Evolutionary conservation across 495 filamentous ascomycete genomes (phyloP).

Genomic region (Penicillium antarcticum): DNA sequence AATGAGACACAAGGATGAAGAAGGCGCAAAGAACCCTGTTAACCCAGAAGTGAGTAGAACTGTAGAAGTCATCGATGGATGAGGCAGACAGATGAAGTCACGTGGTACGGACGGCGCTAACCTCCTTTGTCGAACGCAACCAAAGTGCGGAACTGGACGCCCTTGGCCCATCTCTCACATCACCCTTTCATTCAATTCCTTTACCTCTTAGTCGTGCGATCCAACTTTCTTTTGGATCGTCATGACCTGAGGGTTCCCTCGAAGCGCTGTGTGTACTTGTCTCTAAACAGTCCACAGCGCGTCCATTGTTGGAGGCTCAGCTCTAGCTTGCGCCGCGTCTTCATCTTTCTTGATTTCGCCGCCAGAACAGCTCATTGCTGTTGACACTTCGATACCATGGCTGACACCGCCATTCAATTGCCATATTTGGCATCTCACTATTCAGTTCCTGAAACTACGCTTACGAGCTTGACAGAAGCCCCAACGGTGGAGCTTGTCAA

Average conservation of each 20-base stretch:
- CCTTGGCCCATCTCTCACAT: slow-evolving; percentile 12
- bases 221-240: slow-evolving; percentile 9
- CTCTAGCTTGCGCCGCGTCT: slow-evolving; percentile 4
- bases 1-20: too few species aligned
- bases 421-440: slow-evolving; percentile 74
- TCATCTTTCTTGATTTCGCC: neutral
- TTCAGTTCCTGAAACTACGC: slow-evolving; percentile 63
- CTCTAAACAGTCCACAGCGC: slow-evolving; percentile 18
- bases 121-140: slow-evolving; percentile 16
- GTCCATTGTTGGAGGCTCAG: slow-evolving; percentile 9
- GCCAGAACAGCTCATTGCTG: slow-evolving; percentile 16
- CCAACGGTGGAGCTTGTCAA: slow-evolving; percentile 77
- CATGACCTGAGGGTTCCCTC: slow-evolving; percentile 16
- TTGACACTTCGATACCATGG: slow-evolving; percentile 54
- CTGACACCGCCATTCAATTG: slow-evolving; percentile 69
- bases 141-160: slow-evolving; percentile 16
- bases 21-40: too few species aligned
- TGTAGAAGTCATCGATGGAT: too few species aligned
- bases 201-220: neutral
- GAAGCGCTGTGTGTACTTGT: slow-evolving; percentile 21
- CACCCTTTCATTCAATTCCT: slow-evolving; percentile 5
- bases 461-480: slow-evolving; percentile 61
- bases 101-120: slow-evolving; percentile 12
- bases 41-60: too few species aligned
- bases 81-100: slow-evolving; percentile 6